Percentiles rank a stretch among this genome's conserved stretches.
Evolutionary conservation across 1,284 basidiomycete species (phyloP).

Genomic region (Sutorius eximius): DNA sequence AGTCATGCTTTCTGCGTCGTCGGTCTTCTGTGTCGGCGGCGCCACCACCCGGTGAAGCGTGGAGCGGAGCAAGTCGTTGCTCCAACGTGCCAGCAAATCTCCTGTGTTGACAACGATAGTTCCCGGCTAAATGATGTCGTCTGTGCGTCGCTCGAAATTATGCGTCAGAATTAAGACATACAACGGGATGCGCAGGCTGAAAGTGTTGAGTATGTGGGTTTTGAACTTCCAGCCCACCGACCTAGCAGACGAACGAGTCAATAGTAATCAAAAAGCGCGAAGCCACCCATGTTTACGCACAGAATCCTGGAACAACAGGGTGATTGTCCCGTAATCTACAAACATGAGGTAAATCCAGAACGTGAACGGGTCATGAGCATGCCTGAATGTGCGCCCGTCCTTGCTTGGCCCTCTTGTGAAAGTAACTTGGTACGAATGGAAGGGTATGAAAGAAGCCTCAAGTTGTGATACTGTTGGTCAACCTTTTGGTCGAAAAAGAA

Average conservation of each 20-base stretch:
- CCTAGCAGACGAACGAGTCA: conserved; percentile 36
- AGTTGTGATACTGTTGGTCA: conserved; percentile 73
- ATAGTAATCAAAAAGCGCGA: background rate
- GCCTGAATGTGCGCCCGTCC: conserved; percentile 80
- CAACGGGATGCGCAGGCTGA: conserved; percentile 74
- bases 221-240: conserved; percentile 82
- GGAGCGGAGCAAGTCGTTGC: conserved; percentile 76
- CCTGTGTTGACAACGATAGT: conserved; percentile 85
- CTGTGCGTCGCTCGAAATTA: conserved; percentile 3
- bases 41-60: conserved; percentile 83
- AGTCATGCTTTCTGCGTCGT: conserved; percentile 51
- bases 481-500: conserved; percentile 73
- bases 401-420: conserved; percentile 62
- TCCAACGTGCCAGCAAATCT: conserved; percentile 82
- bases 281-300: conserved; percentile 37
- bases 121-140: conserved; percentile 51
- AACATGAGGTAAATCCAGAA: background rate
- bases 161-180: conserved; percentile 37
- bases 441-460: conserved; percentile 76
- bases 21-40: conserved; percentile 54
- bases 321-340: conserved; percentile 79
- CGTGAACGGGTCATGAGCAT: conserved; percentile 7
- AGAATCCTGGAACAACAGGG: conserved; percentile 81
- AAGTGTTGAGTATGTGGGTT: conserved; percentile 73
- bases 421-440: conserved; percentile 62